These are phyloP conservation scores for Fusarium globosum DNA, from an alignment of 2,329 filamentous ascomycete genomes.

Conservation along the genomic window DNA sequence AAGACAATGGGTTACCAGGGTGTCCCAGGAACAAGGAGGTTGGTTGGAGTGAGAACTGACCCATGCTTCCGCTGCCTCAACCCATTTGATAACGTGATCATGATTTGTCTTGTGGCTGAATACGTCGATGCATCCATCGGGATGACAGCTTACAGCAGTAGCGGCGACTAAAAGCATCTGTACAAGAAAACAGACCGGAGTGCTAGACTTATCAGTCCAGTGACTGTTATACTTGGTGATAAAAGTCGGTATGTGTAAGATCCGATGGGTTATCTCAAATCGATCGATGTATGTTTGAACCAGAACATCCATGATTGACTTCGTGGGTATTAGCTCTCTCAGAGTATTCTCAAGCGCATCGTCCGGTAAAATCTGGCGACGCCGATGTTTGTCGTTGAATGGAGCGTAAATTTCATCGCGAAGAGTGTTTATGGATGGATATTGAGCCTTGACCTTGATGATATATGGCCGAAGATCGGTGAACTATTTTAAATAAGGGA, in stretches of 20 bases:
- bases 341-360: not conserved
- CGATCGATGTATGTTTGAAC: not conserved
- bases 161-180: not conserved
- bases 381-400: not conserved
- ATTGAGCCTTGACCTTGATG: not conserved
- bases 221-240: not conserved
- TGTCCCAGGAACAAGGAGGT: not conserved
- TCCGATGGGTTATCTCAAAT: not conserved
- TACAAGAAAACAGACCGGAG: not conserved
- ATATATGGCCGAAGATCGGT: not conserved
- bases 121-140: not conserved
- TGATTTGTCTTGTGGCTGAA: not conserved
- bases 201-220: not conserved
- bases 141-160: not conserved
- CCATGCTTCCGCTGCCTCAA: not conserved
- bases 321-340: not conserved
- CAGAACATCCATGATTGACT: not conserved
- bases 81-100: not conserved
- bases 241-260: not conserved
- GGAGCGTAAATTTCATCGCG: not conserved
- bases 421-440: not conserved
- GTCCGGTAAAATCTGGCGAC: not conserved
- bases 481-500: not conserved
- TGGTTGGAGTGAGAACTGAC: rapidly evolving
- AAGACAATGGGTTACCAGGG: not conserved